These are phyloP conservation scores for Dendrobium officinale DNA, from an alignment of 106 monocot species.

Conservation along the genomic window DNA sequence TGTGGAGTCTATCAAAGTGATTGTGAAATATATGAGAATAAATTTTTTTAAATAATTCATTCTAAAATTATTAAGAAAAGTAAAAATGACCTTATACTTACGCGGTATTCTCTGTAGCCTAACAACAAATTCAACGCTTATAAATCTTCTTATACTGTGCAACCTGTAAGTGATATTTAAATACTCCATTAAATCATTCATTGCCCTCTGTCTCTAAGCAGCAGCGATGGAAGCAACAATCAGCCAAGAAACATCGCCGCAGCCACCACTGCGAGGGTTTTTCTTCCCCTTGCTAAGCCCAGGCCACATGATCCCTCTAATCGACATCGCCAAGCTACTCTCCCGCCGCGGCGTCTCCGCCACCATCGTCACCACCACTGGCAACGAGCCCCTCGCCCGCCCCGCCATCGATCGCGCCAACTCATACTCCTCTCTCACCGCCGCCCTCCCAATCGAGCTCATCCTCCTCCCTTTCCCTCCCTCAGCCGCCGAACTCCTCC, in stretches of 20 bases:
- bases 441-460: slow-evolving; percentile 1
- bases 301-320: slow-evolving; percentile 35
- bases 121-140: too few relatives aligned
- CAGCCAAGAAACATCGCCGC: neutral
- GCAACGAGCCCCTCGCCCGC: slow-evolving; percentile 19
- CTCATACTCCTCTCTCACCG: slow-evolving; percentile 5
- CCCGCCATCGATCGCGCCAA: slow-evolving; percentile 9
- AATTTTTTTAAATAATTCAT: too few relatives aligned
- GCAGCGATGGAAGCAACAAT: neutral
- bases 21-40: too few relatives aligned
- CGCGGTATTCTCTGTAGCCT: too few relatives aligned
- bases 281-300: slow-evolving; percentile 20
- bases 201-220: too few relatives aligned
- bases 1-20: too few relatives aligned
- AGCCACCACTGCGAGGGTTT: slow-evolving; percentile 3
- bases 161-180: too few relatives aligned
- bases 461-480: neutral
- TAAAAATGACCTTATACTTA: too few relatives aligned
- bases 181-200: too few relatives aligned
- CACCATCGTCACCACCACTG: slow-evolving; percentile 20
- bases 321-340: slow-evolving; percentile 23
- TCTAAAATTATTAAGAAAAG: too few relatives aligned
- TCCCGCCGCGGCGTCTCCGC: slow-evolving; percentile 8
- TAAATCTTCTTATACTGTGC: too few relatives aligned
- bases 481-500: neutral